These are phyloP conservation scores for Macrolepiota dolichaula DNA, from an alignment of 768 basidiomycete species.

Conservation along the genomic window DNA sequence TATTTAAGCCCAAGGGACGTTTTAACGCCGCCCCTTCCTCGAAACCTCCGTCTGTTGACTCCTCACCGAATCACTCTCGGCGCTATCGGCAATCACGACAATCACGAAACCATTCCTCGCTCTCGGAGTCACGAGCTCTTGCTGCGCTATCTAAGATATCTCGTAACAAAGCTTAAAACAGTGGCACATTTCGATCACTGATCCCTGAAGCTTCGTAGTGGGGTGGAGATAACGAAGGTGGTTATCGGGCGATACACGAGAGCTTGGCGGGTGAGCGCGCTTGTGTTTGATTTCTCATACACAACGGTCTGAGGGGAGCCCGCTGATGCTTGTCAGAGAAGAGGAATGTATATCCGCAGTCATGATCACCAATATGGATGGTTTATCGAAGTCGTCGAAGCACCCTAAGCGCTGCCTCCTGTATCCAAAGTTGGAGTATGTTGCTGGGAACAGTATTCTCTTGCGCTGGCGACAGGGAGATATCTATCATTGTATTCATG, in stretches of 20 bases:
- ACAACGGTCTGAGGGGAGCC: background rate
- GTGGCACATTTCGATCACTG: background rate
- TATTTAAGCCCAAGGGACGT: background rate
- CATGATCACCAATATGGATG: background rate
- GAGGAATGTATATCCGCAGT: background rate
- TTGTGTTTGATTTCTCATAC: too few relatives aligned
- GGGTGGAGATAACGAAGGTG: background rate
- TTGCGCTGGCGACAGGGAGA: background rate
- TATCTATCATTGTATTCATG: background rate
- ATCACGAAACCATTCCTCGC: too few relatives aligned
- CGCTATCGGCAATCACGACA: constrained; percentile 5
- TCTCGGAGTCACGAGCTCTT: background rate
- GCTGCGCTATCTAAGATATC: background rate
- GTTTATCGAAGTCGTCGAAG: background rate
- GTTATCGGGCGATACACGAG: background rate
- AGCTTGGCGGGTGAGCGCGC: background rate
- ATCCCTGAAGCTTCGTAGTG: background rate
- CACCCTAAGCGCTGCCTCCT: background rate
- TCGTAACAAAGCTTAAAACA: background rate
- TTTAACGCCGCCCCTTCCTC: background rate
- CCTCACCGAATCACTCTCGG: background rate
- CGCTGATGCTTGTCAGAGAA: background rate
- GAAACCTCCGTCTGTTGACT: background rate
- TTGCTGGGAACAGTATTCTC: background rate
- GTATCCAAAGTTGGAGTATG: background rate